Evolutionary conservation across 2,329 filamentous ascomycete genomes (phyloP), one percentile per base, ranked within the genome.

Genomic region (Acephala macrosclerotiorum): DNA sequence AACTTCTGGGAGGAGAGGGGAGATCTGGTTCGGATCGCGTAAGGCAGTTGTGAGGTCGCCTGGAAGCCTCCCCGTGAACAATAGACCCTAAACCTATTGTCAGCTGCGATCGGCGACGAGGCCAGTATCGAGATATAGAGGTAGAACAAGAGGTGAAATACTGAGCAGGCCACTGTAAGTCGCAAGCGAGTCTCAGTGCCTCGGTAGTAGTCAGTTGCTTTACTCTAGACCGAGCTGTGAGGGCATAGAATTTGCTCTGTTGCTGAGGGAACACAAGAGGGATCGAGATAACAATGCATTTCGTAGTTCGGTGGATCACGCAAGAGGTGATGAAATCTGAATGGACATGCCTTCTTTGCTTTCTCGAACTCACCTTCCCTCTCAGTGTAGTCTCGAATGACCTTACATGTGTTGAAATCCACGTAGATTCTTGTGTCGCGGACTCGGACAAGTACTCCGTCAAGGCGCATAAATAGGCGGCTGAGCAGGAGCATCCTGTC

Each of bases 351-450:
- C 82, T 85, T 83, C 77, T 90, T 90, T 12, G 97, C 88, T 38
- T 88, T 87, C 33, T 90, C 90, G 77, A 96, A 97, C 61, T 81
- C 85, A 60, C 91, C 91, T 81, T 99, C 95, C 76, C 91, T 90
- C n/a, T 91, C 90, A 22, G 92, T 92, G 75, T 97, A 97, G 80
- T 99, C 95, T 68, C 95, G 84, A 35, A 97, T 90, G 35, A 98
- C 90, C 75, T 92, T 87, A 59, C 90, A 87, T 20, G 85, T 89
- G 49, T 83, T 87, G 77, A 98, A 97, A 77, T 99, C 96, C 63
- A 97, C 87, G 77, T 96, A 99, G 38, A 99, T 84, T 68, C 96
- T 85, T 0, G 95, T 98, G 76, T 99, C 96, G 63, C 95, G 85
- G 64, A 99, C 87, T 64, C 96, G 85, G 65, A 97, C 87, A 51